Base-by-base conservation (phyloP, 2,329 filamentous ascomycete species). In the Colletotrichum tabaci region DNA sequence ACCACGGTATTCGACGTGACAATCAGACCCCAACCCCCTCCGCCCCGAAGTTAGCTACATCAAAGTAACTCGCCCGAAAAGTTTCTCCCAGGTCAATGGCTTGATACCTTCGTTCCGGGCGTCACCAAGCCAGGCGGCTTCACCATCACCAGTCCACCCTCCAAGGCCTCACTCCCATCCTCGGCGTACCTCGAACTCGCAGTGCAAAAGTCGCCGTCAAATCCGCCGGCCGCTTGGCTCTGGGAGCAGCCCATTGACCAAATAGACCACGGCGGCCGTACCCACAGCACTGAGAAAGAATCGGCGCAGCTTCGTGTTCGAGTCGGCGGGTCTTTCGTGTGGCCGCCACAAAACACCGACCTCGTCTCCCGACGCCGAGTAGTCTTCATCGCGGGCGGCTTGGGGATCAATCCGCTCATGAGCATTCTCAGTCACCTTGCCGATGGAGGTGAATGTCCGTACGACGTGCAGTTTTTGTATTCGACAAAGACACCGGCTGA, bases 21-120 rank as follows among this genome's bases (percentile, higher is more conserved):
- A 50, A 15, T 9, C 12, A n/a, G 35, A 30, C 10, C 15, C 35
- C 44, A 40, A 8, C 23, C n/a, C 18, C n/a, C 38, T 55, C 50
- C 26, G 1, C n/a, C 12, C 2, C 8, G 12, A 15, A 23, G 3
- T 23, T 10, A 3, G 8, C 21, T 23, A n/a, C 9, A 23, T 13
- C 15, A 42, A 38, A 66, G 9, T 38, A 42, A 64, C 35, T 73
- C 66, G 74, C 67, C 73, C 77, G 71, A 78, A 53, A 80, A 93
- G 87, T 97, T 96, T 82, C 86, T 91, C 7, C 90, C 95, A 6
- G 95, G 95, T 65, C 95, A 97, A 85, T 98, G 94, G 94, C 87
- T 98, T 67, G 95, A 98, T 79, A 91, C 94, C 8, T 92, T 93
- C 79, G 88, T 94, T 64, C 94, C 95, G 1, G 85, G 84, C 47